phyloP scores from a whole-genome alignment of 2,329 filamentous ascomycete species.

The Alternaria longipes region DNA sequence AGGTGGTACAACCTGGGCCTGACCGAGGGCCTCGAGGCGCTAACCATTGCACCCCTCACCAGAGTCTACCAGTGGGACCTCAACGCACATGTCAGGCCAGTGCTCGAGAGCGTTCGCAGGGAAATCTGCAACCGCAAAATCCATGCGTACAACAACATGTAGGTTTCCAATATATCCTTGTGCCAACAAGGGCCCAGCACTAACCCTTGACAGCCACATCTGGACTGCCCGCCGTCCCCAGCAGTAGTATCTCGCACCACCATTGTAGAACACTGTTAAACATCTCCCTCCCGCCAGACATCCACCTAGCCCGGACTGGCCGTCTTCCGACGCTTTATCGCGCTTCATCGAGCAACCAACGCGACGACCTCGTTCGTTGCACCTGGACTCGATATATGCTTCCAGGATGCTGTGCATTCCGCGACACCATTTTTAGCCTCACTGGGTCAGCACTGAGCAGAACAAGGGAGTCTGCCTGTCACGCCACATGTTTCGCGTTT shows the following conservation, averaged over 20 bases:
- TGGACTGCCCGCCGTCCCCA: slow-evolving; percentile 59
- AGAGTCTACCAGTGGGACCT: slow-evolving; percentile 68
- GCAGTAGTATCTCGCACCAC: slow-evolving; percentile 40
- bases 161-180: slow-evolving; percentile 54
- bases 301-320: slow-evolving; percentile 13
- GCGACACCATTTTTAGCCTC: slow-evolving; percentile 13
- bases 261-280: slow-evolving; percentile 25
- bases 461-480: background rate
- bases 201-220: slow-evolving; percentile 54
- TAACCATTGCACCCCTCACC: slow-evolving; percentile 78
- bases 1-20: slow-evolving; percentile 86
- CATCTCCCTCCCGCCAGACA: background rate
- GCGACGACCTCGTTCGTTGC: slow-evolving; percentile 15
- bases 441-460: background rate
- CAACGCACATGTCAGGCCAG: slow-evolving; percentile 67
- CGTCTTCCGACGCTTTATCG: background rate
- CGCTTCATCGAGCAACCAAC: slow-evolving; percentile 9
- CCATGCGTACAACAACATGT: slow-evolving; percentile 80
- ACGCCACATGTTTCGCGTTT: slow-evolving; percentile 1
- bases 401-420: slow-evolving; percentile 11
- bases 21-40: slow-evolving; percentile 74
- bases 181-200: slow-evolving; percentile 2
- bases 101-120: slow-evolving; percentile 70
- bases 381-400: slow-evolving; percentile 9
- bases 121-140: slow-evolving; percentile 75